Percentiles rank a stretch among this genome's conserved stretches.
Conservation (phyloP, 805 yeast genomes). For the Yamadazyma takamatsuzukensis region DNA sequence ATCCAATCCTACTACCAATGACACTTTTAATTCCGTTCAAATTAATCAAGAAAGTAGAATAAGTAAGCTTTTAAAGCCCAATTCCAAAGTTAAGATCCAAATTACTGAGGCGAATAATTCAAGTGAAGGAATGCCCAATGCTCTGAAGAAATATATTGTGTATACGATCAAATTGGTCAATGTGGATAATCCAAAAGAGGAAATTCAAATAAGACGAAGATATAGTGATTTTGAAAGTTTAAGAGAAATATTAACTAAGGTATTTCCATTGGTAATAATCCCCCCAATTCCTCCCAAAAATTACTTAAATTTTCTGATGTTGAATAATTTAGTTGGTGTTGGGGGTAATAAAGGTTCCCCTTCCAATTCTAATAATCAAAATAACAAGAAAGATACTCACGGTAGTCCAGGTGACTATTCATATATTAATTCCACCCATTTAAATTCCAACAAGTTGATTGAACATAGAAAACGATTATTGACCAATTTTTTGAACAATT, state of each 20-base stretch:
- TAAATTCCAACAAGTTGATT: slow-evolving; percentile 33
- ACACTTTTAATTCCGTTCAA: slow-evolving; percentile 23
- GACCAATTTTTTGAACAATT: slow-evolving; percentile 72
- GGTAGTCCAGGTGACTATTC: slow-evolving; percentile 16
- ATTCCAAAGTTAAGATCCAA: slow-evolving; percentile 25
- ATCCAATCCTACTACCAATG: slow-evolving; percentile 12
- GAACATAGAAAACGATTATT: slow-evolving; percentile 68
- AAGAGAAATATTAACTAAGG: slow-evolving; percentile 62
- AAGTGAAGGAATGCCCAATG: slow-evolving; percentile 68
- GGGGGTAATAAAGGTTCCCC: no score
- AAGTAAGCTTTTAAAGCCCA: slow-evolving; percentile 29
- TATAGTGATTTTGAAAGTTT: slow-evolving; percentile 91
- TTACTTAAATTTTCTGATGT: slow-evolving; percentile 30
- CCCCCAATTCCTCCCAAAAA: slow-evolving; percentile 84
- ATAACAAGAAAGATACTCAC: slow-evolving; percentile 5
- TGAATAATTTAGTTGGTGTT: slow-evolving; percentile 35
- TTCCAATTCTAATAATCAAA: slow-evolving; percentile 3
- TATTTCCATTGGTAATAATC: slow-evolving; percentile 76
- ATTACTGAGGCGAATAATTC: slow-evolving; percentile 85
- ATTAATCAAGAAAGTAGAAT: slow-evolving; percentile 34
- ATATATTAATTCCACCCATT: slow-evolving; percentile 39
- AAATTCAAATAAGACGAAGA: slow-evolving; percentile 67
- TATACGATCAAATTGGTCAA: slow-evolving; percentile 72
- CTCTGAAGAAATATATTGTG: slow-evolving; percentile 62
- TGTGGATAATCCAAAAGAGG: slow-evolving; percentile 27